These are phyloP conservation scores for Narthecium ossifragum DNA, from an alignment of 106 monocot species.

Conservation along the genomic window DNA sequence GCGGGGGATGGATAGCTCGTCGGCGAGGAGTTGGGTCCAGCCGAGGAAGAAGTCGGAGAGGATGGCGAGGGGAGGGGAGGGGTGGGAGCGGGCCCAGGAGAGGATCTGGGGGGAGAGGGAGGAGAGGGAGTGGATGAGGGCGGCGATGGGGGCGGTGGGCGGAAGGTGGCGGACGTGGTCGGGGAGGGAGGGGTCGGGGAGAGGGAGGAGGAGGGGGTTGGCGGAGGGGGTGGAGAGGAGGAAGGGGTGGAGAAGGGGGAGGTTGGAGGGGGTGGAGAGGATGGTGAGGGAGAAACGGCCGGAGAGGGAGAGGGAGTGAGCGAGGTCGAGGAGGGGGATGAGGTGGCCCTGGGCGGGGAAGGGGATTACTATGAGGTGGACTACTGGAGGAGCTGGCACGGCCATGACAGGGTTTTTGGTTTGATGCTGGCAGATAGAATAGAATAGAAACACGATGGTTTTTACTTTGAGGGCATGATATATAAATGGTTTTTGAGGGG, in stretches of 20 bases:
- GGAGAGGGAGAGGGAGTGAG: constrained; percentile 24
- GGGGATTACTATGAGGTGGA: constrained; percentile 47
- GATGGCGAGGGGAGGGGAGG: background rate
- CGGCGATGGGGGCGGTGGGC: background rate
- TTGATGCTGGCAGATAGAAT: too few species aligned
- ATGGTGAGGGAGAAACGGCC: too few species aligned
- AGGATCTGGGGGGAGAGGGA: background rate
- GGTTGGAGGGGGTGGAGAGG: too few species aligned
- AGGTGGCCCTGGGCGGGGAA: constrained; percentile 66
- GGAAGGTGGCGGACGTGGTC: background rate
- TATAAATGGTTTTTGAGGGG: too few species aligned
- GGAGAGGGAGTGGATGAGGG: background rate
- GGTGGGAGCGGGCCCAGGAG: background rate
- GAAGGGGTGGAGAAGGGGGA: background rate
- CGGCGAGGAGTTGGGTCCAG: background rate
- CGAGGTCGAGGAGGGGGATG: constrained; percentile 45
- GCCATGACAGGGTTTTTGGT: too few species aligned
- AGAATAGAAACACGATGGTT: too few species aligned
- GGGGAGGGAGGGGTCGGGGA: background rate
- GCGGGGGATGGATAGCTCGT: background rate
- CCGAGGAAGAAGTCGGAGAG: background rate
- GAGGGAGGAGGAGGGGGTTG: background rate
- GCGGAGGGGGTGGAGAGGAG: background rate
- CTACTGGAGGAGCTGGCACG: too few species aligned
- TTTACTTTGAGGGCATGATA: too few species aligned